Evolutionary conservation across 2,329 filamentous ascomycete genomes (phyloP).

Genomic region (Raffaelea albimanens): DNA sequence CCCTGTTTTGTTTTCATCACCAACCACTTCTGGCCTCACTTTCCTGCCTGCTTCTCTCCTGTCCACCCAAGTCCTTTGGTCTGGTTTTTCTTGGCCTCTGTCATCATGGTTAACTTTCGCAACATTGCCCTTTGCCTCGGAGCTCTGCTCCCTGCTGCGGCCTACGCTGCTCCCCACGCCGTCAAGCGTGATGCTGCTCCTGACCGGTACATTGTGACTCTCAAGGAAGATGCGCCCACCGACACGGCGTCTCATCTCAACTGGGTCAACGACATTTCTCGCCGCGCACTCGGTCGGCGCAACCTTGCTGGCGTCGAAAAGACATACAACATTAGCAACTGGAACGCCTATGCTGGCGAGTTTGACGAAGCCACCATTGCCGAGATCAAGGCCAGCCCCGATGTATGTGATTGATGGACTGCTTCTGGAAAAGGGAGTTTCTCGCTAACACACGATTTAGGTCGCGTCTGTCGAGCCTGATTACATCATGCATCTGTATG

Average conservation of each 20-base stretch:
- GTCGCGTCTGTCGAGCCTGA: slow-evolving; percentile 23
- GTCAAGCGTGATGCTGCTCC: background rate
- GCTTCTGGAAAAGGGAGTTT: background rate
- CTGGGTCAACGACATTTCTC: slow-evolving; percentile 23
- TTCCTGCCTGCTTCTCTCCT: no score
- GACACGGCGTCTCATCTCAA: slow-evolving; percentile 17
- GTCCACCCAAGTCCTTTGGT: no score
- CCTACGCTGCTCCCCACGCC: background rate
- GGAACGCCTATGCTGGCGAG: slow-evolving; percentile 32
- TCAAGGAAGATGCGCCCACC: background rate
- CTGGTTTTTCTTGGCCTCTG: background rate
- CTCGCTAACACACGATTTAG: slow-evolving; percentile 9
- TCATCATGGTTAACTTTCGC: slow-evolving; percentile 1
- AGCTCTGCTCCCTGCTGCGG: slow-evolving; percentile 1
- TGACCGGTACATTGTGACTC: slow-evolving; percentile 3
- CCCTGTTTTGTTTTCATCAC: no score
- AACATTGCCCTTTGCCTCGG: slow-evolving; percentile 4
- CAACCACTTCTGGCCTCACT: no score
- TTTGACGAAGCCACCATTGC: slow-evolving; percentile 32
- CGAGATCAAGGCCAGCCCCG: slow-evolving; percentile 25
- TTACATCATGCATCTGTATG: slow-evolving; percentile 17
- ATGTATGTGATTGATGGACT: background rate
- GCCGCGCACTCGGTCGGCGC: slow-evolving; percentile 19
- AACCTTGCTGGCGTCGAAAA: slow-evolving; percentile 22
- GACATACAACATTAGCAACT: slow-evolving; percentile 20